These are phyloP conservation scores for Mycena rosella DNA, from an alignment of 768 basidiomycete species.

Conservation along the genomic window DNA sequence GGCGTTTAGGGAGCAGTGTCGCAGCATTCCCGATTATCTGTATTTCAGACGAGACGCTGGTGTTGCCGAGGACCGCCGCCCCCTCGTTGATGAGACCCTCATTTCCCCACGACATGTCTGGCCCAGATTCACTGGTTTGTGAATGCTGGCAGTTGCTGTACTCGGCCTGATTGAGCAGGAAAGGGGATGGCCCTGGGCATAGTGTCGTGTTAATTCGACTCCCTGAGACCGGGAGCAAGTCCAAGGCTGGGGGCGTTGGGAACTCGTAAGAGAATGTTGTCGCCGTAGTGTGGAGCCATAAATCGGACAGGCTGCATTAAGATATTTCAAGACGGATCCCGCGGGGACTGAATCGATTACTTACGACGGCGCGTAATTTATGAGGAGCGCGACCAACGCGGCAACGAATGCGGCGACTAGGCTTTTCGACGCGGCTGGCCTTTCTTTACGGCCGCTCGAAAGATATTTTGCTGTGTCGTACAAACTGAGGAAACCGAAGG, in stretches of 20 bases:
- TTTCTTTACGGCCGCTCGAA: neutral
- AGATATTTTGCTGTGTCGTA: slow-evolving; percentile 22
- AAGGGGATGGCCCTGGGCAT: slow-evolving; percentile 12
- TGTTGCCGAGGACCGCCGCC: neutral
- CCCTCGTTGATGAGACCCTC: neutral
- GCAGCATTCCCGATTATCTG: neutral
- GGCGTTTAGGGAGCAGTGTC: neutral
- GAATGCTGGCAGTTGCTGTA: slow-evolving; percentile 8
- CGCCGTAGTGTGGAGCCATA: slow-evolving; percentile 24
- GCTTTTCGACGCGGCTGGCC: slow-evolving; percentile 2
- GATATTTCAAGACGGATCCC: no score
- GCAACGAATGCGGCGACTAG: slow-evolving; percentile 12
- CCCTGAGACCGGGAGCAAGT: neutral
- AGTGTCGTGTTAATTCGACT: slow-evolving; percentile 12
- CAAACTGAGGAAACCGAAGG: slow-evolving; percentile 1
- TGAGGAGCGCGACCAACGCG: neutral
- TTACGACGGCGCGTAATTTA: slow-evolving; percentile 21
- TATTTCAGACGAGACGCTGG: neutral
- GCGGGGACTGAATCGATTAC: no score
- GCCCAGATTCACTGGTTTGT: no score
- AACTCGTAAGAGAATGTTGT: slow-evolving; percentile 5
- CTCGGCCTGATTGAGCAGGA: neutral
- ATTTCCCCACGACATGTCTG: slow-evolving; percentile 1
- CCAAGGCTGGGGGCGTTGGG: neutral
- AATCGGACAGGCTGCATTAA: slow-evolving; percentile 8